Evolutionary conservation across 345 rosid species (phyloP).

Genomic region (Garcia nutans): DNA sequence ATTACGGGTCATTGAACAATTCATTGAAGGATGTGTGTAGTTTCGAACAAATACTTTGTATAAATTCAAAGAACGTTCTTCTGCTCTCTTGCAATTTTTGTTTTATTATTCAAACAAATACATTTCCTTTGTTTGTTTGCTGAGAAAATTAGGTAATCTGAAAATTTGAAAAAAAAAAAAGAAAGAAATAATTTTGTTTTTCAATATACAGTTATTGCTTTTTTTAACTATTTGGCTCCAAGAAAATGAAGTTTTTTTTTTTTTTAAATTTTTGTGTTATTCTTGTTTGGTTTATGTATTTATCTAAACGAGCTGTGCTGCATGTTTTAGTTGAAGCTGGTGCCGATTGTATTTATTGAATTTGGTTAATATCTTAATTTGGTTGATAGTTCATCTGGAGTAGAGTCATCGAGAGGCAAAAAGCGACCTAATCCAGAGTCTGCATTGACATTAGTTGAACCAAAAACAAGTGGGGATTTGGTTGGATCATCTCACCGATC

Average conservation of each 20-base stretch:
- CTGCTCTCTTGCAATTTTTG: too few relatives aligned
- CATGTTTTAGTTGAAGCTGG: neutral
- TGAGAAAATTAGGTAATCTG: neutral
- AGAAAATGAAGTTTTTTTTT: neutral
- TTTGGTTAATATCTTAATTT: neutral
- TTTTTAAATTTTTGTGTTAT: neutral
- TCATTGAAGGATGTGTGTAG: too few relatives aligned
- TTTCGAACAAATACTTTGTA: too few relatives aligned
- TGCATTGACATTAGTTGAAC: conserved; percentile 51
- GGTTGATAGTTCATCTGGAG: conserved; percentile 39
- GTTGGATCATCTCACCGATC: conserved; percentile 32
- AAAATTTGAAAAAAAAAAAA: too few relatives aligned
- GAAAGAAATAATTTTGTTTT: too few relatives aligned
- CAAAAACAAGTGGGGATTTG: conserved; percentile 29
- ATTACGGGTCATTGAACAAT: too few relatives aligned
- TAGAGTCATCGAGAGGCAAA: conserved; percentile 46
- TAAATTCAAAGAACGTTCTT: too few relatives aligned
- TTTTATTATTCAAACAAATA: too few relatives aligned
- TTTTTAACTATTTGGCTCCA: neutral
- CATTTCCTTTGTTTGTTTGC: neutral
- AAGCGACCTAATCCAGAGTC: conserved; percentile 57
- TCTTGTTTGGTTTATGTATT: neutral
- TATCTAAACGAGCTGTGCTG: neutral
- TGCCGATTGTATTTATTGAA: neutral
- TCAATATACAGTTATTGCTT: neutral